Conservation (phyloP, 805 yeast species). For the Saccharomycopsis sp. region DNA sequence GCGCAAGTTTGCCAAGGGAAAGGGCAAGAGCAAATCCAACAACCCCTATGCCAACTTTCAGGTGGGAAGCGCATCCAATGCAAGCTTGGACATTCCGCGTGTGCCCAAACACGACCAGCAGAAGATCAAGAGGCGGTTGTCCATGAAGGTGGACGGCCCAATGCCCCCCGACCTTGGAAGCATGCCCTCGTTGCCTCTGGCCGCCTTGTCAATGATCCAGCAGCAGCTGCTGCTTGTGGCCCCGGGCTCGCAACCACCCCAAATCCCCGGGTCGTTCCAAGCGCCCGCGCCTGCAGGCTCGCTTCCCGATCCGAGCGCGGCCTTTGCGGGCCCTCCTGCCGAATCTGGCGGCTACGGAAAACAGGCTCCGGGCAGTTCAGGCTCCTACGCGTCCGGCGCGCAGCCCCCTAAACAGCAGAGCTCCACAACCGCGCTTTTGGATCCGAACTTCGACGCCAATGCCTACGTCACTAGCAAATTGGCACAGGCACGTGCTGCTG, state of each 20-base stretch:
- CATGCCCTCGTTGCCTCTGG: slow-evolving; percentile 19
- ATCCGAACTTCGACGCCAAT: slow-evolving; percentile 41
- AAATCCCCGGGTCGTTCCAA: slow-evolving; percentile 11
- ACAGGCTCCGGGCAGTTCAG: slow-evolving; percentile 8
- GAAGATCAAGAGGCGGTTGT: slow-evolving; percentile 18
- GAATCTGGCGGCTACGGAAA: slow-evolving; percentile 4
- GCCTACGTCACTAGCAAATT: slow-evolving; percentile 43
- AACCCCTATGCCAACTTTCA: slow-evolving; percentile 20
- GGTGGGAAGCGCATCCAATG: slow-evolving; percentile 3
- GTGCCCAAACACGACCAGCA: slow-evolving; percentile 18
- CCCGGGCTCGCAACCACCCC: slow-evolving; percentile 25
- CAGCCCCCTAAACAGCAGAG: slow-evolving; percentile 19
- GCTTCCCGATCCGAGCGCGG: background rate
- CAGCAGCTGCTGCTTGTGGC: slow-evolving; percentile 24
- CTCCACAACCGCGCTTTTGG: slow-evolving; percentile 31
- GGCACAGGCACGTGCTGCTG: slow-evolving; percentile 60
- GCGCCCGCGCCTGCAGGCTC: slow-evolving; percentile 26
- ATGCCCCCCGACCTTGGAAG: slow-evolving; percentile 11
- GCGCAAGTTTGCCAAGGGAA: slow-evolving; percentile 15
- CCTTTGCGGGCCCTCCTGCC: slow-evolving; percentile 3
- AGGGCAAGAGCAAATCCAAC: background rate
- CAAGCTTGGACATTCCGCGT: slow-evolving; percentile 12
- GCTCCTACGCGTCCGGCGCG: slow-evolving; percentile 3
- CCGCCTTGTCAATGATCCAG: slow-evolving; percentile 14
- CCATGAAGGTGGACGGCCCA: slow-evolving; percentile 17